phyloP scores from a whole-genome alignment of 139 green algal genomes.

The Tetradesmus obliquus region DNA sequence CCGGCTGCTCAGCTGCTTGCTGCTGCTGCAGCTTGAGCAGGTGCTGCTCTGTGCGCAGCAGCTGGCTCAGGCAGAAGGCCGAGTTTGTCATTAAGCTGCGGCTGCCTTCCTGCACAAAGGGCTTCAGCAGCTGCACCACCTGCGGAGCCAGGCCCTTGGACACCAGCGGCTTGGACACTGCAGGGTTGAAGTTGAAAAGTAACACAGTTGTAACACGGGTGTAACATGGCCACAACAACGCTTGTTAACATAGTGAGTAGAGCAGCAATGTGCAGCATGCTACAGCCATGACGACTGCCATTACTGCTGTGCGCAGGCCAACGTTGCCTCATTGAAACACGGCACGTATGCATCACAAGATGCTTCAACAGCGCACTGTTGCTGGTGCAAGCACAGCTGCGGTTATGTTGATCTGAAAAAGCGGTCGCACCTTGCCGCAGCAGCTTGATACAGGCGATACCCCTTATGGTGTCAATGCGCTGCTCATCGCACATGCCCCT shows the following conservation, averaged over 20 bases:
- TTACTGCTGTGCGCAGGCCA: too few species aligned
- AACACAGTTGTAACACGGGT: too few species aligned
- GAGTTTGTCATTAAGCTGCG: constrained; percentile 4
- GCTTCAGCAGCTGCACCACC: constrained; percentile 10
- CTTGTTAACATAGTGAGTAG: too few species aligned
- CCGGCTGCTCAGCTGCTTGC: background rate
- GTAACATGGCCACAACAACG: too few species aligned
- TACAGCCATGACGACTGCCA: too few species aligned
- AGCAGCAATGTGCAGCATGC: too few species aligned
- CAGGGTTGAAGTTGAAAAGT: background rate
- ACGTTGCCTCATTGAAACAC: too few species aligned
- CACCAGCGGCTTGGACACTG: constrained; percentile 1
- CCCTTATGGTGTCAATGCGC: background rate
- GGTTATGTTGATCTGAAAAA: too few species aligned
- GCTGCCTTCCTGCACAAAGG: background rate
- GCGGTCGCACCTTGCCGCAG: background rate
- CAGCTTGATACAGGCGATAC: background rate
- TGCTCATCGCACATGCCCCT: background rate
- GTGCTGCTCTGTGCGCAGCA: constrained; percentile 19
- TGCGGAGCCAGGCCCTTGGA: background rate
- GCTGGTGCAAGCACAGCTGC: too few species aligned
- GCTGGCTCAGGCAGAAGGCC: constrained; percentile 9
- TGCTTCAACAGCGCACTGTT: too few species aligned
- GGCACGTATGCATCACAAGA: too few species aligned
- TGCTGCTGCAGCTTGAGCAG: background rate